These are phyloP conservation scores for Labyrinthula sp. DNA, from an alignment of 352 stramenopile species.

Conservation along the genomic window DNA sequence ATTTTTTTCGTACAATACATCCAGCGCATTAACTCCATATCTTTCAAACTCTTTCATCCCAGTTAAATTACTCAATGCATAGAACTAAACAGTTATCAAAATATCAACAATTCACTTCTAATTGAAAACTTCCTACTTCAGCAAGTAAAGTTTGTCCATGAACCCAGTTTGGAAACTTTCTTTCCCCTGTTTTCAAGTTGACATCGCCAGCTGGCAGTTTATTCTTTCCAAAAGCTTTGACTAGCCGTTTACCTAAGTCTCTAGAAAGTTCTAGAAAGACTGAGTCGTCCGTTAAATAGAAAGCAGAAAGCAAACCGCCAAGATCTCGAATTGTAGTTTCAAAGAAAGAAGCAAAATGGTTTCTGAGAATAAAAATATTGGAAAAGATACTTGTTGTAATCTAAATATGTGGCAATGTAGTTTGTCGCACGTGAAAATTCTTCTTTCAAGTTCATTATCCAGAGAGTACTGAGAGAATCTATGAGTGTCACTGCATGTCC, in stretches of 20 bases:
- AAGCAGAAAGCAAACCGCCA: conserved; percentile 80
- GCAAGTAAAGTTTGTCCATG: conserved; percentile 37
- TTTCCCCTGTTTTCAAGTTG: conserved; percentile 44
- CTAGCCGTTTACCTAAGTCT: conserved; percentile 66
- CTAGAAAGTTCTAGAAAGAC: conserved; percentile 55
- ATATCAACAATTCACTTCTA: no score
- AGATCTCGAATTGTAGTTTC: no score
- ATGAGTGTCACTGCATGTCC: conserved; percentile 56
- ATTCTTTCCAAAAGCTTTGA: conserved; percentile 57
- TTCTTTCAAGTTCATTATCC: conserved; percentile 61
- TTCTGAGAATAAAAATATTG: no score
- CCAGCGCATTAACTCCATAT: conserved; percentile 13
- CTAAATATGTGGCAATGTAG: conserved; percentile 37
- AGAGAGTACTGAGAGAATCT: conserved; percentile 73
- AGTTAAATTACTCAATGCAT: conserved; percentile 43
- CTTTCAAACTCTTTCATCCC: conserved; percentile 40
- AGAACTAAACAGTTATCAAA: no score
- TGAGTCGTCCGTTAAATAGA: conserved; percentile 43
- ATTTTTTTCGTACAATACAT: conserved; percentile 5
- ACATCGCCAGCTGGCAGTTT: conserved; percentile 75
- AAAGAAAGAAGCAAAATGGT: no score
- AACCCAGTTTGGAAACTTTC: conserved; percentile 38
- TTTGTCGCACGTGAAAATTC: conserved; percentile 13
- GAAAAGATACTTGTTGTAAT: conserved; percentile 87
- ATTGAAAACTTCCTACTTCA: conserved; percentile 47